Conservation (phyloP, 768 basidiomycete genomes). For the Tremella fuciformis region DNA sequence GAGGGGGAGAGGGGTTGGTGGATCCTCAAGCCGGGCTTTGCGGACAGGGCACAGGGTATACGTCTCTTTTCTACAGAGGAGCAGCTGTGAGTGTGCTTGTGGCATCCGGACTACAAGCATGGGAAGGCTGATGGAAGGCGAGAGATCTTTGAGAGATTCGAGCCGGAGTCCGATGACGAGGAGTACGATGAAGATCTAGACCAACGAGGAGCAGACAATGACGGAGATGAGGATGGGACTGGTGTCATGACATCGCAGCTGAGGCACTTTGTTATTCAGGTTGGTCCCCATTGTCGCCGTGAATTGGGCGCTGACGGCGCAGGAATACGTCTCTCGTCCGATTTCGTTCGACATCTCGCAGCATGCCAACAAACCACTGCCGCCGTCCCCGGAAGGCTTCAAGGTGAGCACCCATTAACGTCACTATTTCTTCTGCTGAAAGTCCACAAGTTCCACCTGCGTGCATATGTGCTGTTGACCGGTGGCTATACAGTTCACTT, state of each 20-base stretch:
- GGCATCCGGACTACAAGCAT: too few relatives aligned
- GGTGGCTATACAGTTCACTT: conserved; percentile 77
- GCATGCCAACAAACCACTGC: conserved; percentile 46
- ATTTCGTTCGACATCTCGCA: conserved; percentile 68
- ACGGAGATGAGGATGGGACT: conserved; percentile 47
- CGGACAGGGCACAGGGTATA: conserved; percentile 93
- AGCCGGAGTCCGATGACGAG: conserved; percentile 53
- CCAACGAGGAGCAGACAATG: conserved; percentile 6
- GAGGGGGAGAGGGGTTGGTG: conserved; percentile 62
- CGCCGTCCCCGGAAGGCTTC: conserved; percentile 45
- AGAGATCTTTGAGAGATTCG: conserved; percentile 76
- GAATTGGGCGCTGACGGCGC: not conserved
- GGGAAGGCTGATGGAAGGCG: conserved; percentile 18
- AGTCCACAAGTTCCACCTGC: conserved; percentile 76
- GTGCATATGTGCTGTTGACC: conserved; percentile 65
- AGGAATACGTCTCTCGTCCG: conserved; percentile 84
- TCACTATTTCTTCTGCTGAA: conserved; percentile 11
- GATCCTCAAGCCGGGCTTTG: conserved; percentile 97
- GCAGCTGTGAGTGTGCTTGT: conserved; percentile 56
- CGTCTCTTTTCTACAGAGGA: conserved; percentile 78
- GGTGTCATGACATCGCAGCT: conserved; percentile 79
- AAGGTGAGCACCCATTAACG: conserved; percentile 32
- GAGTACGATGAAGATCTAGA: conserved; percentile 19
- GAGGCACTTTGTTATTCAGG: conserved; percentile 95
- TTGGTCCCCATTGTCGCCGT: conserved; percentile 49